Percentiles rank a stretch among this genome's conserved stretches.
Evolutionary conservation across 2,329 filamentous ascomycete genomes (phyloP).

Genomic region (Penicillium sp.): DNA sequence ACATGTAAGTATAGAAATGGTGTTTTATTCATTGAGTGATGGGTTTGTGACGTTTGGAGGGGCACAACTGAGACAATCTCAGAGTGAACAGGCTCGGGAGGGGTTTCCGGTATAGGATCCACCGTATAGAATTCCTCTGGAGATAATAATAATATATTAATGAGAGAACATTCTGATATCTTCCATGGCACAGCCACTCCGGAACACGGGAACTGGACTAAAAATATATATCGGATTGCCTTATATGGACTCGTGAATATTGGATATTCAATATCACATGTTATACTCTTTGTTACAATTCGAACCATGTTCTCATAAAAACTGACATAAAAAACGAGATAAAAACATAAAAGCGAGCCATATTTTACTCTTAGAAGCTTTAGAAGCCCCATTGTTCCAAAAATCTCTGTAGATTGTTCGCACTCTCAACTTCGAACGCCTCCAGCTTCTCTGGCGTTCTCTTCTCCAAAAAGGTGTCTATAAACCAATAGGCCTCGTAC

Average conservation of each 20-base stretch:
- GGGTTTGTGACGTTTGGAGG: not conserved
- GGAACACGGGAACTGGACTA: not conserved
- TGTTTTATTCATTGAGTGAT: not conserved
- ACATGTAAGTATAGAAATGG: not conserved
- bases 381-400: too few relatives aligned
- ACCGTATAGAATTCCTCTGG: not conserved
- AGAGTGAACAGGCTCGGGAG: not conserved
- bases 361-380: too few relatives aligned
- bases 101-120: not conserved
- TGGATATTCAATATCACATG: not conserved
- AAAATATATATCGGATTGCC: not conserved
- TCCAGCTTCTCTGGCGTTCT: too few relatives aligned
- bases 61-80: not conserved
- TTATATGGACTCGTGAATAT: not conserved
- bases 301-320: too few relatives aligned
- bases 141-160: too few relatives aligned
- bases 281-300: too few relatives aligned
- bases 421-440: too few relatives aligned
- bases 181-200: not conserved
- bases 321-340: too few relatives aligned
- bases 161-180: not conserved
- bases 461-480: too few relatives aligned
- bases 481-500: too few relatives aligned
- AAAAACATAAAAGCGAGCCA: too few relatives aligned
- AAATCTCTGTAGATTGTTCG: too few relatives aligned